Conservation (phyloP, 2,329 filamentous ascomycete genomes). For the Ceratocystis albifundus region DNA sequence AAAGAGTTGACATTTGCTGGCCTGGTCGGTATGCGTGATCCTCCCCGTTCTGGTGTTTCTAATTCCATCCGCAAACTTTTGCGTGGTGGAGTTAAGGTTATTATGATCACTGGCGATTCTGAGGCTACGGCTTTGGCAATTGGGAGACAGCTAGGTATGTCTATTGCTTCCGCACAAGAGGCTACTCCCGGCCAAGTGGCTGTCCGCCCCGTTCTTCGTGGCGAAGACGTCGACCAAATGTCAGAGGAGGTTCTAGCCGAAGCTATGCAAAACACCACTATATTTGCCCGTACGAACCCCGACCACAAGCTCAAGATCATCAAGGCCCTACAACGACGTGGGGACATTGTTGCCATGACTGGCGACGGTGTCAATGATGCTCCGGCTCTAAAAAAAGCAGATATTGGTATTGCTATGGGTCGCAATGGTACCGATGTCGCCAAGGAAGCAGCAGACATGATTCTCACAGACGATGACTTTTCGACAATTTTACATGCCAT, state of each 20-base stretch:
- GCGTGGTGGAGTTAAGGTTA: conserved; percentile 88
- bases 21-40: conserved; percentile 93
- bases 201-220: conserved; percentile 63
- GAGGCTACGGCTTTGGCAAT: conserved; percentile 92
- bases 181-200: conserved; percentile 44
- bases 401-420: conserved; percentile 97
- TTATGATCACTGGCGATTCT: conserved; percentile 98
- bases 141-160: conserved; percentile 90
- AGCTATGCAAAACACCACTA: conserved; percentile 77
- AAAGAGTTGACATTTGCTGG: conserved; percentile 79
- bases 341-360: conserved; percentile 97
- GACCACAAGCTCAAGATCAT: conserved; percentile 99
- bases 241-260: conserved; percentile 70
- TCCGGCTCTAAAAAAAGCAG: conserved; percentile 88
- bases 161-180: conserved; percentile 47
- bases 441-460: conserved; percentile 93
- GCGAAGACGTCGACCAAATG: conserved; percentile 91
- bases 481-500: conserved; percentile 88
- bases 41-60: conserved; percentile 79
- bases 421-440: conserved; percentile 90
- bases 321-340: conserved; percentile 74
- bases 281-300: conserved; percentile 91
- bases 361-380: conserved; percentile 97
- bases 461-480: conserved; percentile 79
- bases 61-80: conserved; percentile 80